Percentiles rank a stretch among this genome's conserved stretches.
Evolutionary conservation across 345 rosid species (phyloP).

Genomic region (Firmiana major): DNA sequence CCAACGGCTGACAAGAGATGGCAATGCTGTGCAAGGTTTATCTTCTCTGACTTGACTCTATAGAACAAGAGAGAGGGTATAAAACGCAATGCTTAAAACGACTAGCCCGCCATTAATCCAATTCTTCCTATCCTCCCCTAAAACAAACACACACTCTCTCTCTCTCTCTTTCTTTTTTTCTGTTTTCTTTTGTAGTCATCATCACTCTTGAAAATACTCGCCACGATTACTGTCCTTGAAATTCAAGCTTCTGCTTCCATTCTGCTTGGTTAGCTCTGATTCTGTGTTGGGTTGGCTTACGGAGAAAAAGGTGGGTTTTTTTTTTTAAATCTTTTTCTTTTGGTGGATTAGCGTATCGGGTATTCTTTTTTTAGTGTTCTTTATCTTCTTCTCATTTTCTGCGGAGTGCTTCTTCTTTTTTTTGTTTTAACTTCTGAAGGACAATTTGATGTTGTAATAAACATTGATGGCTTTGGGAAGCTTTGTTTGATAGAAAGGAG

Average conservation of each 20-base stretch:
- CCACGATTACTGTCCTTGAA: neutral
- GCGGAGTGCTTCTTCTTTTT: neutral
- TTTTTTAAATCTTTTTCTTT: neutral
- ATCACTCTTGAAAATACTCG: neutral
- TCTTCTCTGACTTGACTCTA: constrained; percentile 24
- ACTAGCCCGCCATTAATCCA: constrained; percentile 40
- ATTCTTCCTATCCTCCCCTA: constrained; percentile 15
- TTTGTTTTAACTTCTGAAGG: neutral
- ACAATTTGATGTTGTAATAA: constrained; percentile 1
- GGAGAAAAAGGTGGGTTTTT: constrained; percentile 20
- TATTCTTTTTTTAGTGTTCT: neutral
- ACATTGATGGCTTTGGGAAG: constrained; percentile 6
- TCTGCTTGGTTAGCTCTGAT: neutral
- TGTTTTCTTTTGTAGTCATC: neutral
- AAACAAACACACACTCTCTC: neutral
- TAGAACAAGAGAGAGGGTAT: constrained; percentile 3
- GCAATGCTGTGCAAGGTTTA: constrained; percentile 20
- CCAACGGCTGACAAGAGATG: constrained; percentile 39
- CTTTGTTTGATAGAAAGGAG: neutral
- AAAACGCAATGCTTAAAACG: constrained; percentile 18
- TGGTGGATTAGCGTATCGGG: constrained; percentile 10
- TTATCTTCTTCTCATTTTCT: neutral
- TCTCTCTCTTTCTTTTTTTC: neutral
- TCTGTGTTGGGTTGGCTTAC: constrained; percentile 14
- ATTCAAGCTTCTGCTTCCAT: neutral